A percentile compares a stretch with the other conserved stretches of the same genome.
phyloP scores from a whole-genome alignment of 768 basidiomycete genomes.

The Mycena polygramma region DNA sequence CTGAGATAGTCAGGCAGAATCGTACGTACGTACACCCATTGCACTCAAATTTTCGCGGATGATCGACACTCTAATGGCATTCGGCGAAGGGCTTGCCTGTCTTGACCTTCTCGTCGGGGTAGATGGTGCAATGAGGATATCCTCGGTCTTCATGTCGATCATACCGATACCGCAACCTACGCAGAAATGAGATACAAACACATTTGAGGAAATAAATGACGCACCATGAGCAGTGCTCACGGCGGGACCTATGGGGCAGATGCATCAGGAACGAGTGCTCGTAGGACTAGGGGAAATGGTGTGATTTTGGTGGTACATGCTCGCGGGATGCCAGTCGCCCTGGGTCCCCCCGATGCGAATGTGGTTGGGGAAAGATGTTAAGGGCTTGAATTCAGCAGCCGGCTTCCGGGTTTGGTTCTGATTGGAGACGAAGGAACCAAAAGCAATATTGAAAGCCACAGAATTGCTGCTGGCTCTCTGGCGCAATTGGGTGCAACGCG shows the following conservation, averaged over 20 bases:
- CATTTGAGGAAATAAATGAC: constrained; percentile 23
- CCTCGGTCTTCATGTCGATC: constrained; percentile 62
- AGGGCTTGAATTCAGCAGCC: constrained; percentile 24
- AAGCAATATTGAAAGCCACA: constrained; percentile 68
- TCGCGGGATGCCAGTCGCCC: too few species aligned
- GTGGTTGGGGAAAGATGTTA: constrained; percentile 45
- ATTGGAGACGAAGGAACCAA: constrained; percentile 65
- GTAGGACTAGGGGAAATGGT: constrained; percentile 42
- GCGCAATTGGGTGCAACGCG: constrained; percentile 52
- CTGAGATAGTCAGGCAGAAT: neutral
- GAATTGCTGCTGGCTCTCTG: constrained; percentile 66
- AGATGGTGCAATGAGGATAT: constrained; percentile 62
- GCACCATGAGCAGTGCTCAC: constrained; percentile 86
- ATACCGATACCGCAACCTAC: constrained; percentile 86
- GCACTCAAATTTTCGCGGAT: neutral
- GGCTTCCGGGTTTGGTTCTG: constrained; percentile 20
- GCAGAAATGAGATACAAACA: neutral
- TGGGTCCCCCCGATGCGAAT: too few species aligned
- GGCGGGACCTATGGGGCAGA: constrained; percentile 74
- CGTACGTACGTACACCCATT: neutral
- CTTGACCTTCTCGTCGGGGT: constrained; percentile 57
- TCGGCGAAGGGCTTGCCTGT: neutral
- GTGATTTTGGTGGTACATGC: too few species aligned
- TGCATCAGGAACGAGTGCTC: constrained; percentile 66
- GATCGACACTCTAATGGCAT: too few species aligned